A percentile compares a stretch with the other conserved stretches of the same genome.
Evolutionary conservation across 148 eudicot species (phyloP).

Genomic region (Fagopyrum tataricum): DNA sequence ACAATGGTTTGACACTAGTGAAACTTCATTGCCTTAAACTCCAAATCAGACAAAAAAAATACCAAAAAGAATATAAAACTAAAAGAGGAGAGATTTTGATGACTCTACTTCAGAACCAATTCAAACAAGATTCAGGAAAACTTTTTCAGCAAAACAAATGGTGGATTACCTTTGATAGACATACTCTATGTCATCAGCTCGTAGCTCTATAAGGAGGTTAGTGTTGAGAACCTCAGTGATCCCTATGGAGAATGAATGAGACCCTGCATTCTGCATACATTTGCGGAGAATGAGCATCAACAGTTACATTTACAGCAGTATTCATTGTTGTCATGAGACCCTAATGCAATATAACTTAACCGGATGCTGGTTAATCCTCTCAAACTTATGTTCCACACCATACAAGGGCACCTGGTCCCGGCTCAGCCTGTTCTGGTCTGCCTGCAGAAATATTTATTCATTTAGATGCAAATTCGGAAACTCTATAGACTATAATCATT

Average conservation of each 20-base stretch:
- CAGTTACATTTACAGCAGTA: not conserved
- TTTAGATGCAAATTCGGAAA: not conserved
- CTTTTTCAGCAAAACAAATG: not conserved
- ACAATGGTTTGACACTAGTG: not conserved
- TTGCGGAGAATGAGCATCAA: conserved; percentile 6
- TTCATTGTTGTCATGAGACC: not conserved
- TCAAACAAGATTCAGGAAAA: not conserved
- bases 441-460: conserved; percentile 30
- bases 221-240: conserved; percentile 80
- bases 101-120: not conserved
- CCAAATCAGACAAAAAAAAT: not conserved
- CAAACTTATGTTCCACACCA: conserved; percentile 69
- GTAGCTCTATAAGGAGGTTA: conserved; percentile 72
- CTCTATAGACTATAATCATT: not conserved
- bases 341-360: conserved; percentile 37
- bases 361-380: conserved; percentile 93
- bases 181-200: conserved; percentile 91
- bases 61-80: not conserved
- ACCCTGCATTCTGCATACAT: conserved; percentile 68
- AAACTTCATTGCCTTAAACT: not conserved
- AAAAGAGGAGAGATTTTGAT: not conserved
- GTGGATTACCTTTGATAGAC: conserved; percentile 62
- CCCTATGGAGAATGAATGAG: conserved; percentile 81
- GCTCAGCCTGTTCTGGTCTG: conserved; percentile 71
- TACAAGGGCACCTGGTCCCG: conserved; percentile 78